Evolutionary conservation across 192 early-diverging fungal species (phyloP).

Genomic region (Podila epicladia): DNA sequence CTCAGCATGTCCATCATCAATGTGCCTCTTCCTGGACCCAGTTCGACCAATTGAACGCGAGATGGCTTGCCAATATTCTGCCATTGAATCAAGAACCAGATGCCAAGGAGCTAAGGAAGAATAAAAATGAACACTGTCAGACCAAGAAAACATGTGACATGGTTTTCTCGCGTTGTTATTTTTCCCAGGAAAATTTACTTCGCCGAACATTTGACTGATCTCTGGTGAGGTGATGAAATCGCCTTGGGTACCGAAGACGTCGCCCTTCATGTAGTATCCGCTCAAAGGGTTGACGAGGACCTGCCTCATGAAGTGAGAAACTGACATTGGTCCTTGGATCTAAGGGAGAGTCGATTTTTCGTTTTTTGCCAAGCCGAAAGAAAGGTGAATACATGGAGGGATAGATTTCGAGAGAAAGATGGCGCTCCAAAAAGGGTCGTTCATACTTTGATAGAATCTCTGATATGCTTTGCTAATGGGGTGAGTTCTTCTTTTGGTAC

Average conservation of each 20-base stretch:
- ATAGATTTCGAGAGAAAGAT: neutral
- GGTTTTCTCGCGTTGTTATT: neutral
- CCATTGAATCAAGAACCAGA: conserved; percentile 93
- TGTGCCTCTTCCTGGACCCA: conserved; percentile 96
- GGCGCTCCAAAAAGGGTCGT: too few relatives aligned
- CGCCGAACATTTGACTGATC: conserved; percentile 98
- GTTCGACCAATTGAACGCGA: conserved; percentile 71
- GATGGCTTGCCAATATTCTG: conserved; percentile 69
- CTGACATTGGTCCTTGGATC: conserved; percentile 77
- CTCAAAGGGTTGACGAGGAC: conserved; percentile 87
- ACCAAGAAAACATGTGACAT: neutral
- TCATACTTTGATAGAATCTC: conserved; percentile 63
- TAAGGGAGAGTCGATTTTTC: conserved; percentile 11
- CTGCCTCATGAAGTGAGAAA: conserved; percentile 90
- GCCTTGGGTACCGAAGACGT: conserved; percentile 90
- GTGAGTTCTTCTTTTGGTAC: conserved; percentile 61
- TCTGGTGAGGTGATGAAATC: conserved; percentile 98
- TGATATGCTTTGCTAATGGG: conserved; percentile 66
- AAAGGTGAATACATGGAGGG: neutral
- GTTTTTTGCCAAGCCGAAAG: neutral
- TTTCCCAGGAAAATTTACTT: conserved; percentile 57
- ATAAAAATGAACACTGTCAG: neutral
- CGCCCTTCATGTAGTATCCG: conserved; percentile 94
- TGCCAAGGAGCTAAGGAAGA: conserved; percentile 69
- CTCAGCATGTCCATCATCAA: conserved; percentile 92